Percentiles rank a stretch among this genome's conserved stretches.
Evolutionary conservation across 768 basidiomycete species (phyloP).

Genomic region (Pulveroboletus sp.): DNA sequence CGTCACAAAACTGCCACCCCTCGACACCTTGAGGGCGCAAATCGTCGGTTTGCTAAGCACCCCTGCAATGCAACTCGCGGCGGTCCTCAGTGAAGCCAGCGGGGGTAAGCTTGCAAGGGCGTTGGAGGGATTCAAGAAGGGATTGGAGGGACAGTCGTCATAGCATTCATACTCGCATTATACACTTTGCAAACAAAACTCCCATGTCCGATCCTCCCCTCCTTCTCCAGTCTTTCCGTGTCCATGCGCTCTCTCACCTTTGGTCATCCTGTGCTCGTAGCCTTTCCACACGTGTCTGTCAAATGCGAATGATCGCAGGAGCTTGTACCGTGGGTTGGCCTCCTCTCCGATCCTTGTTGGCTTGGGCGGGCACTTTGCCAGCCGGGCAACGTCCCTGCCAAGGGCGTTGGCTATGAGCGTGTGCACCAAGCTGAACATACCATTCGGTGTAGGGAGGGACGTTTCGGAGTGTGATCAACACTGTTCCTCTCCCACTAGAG

Average conservation of each 20-base stretch:
- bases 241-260: slow-evolving; percentile 71
- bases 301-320: slow-evolving; percentile 80
- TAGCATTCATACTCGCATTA: slow-evolving; percentile 8
- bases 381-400: slow-evolving; percentile 68
- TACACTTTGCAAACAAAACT: slow-evolving; percentile 55
- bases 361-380: slow-evolving; percentile 72
- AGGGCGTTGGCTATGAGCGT: slow-evolving; percentile 6
- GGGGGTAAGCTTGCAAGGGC: slow-evolving; percentile 69
- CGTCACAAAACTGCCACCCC: slow-evolving; percentile 69
- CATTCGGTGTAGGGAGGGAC: slow-evolving; percentile 85
- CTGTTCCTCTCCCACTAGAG: slow-evolving; percentile 51
- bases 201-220: slow-evolving; percentile 85
- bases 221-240: slow-evolving; percentile 65
- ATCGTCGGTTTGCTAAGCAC: slow-evolving; percentile 79
- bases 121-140: slow-evolving; percentile 68
- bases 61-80: slow-evolving; percentile 70
- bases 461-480: slow-evolving; percentile 85
- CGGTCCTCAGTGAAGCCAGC: slow-evolving; percentile 62
- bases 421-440: slow-evolving; percentile 37
- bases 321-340: slow-evolving; percentile 63
- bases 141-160: slow-evolving; percentile 44
- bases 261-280: slow-evolving; percentile 93
- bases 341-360: slow-evolving; percentile 41
- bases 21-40: slow-evolving; percentile 76
- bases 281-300: slow-evolving; percentile 67